Base-by-base conservation (phyloP, 805 yeast species). In the Teunomyces aglyptinius region DNA sequence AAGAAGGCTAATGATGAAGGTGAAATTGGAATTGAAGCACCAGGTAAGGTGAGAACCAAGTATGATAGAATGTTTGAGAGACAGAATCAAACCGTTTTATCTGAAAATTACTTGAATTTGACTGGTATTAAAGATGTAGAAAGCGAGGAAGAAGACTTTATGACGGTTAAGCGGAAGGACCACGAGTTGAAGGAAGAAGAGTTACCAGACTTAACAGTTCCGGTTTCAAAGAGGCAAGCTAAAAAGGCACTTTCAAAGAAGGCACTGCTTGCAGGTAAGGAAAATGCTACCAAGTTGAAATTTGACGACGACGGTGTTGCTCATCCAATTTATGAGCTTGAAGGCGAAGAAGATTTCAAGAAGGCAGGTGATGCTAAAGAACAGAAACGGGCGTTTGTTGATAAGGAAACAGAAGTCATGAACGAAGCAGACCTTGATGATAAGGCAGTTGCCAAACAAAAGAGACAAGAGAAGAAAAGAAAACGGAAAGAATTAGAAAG, bases 51-150 rank as follows among this genome's bases (percentile, higher is more conserved):
- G 1, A 80, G 90, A 59, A 94, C 97, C 12, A 92, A 87, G 64
- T 89, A 89, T 61, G 99, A 94, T 65, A 81, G 91, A 51, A 91
- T 94, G 96, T 94, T 94, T 68, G 96, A 89, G 64, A 81, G 99
- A 64, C 78, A 87, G 63, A 94, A 94, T 65, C 98, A 94, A 71
- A 86, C 86, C 44, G 95, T 94, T 15, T 73, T 94, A 44, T 85
- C 96, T 41, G 94, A 91, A 56, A 96, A 92, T 63, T 94, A 90
- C 61, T 65, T 83, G 66, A 86, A 82, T 49, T 75, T 94, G 66
- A 83, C 89, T 2, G 80, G 78, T 11, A 74, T 66, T 33, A 56
- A 64, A 22, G 58, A 49, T 2, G 65, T 61, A 11, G 77, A 64
- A 3, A 81, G 73, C 6, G 72, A 62, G 1, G 87, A 80, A 3